Evolutionary conservation across 2,329 filamentous ascomycete species (phyloP).

Genomic region (Fonsecaea pedrosoi): DNA sequence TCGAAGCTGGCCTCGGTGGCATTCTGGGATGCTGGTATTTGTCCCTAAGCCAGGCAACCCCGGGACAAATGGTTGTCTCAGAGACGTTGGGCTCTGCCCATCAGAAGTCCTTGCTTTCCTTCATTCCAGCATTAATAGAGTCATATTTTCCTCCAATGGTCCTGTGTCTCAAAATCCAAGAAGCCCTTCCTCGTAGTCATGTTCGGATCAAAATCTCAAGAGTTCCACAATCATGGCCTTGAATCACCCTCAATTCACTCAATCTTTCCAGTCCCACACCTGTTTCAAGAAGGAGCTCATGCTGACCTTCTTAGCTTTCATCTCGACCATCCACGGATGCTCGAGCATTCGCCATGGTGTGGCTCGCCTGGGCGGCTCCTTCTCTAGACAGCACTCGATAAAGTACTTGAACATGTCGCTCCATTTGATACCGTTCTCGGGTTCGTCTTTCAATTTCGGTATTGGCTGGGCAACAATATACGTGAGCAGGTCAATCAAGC

Average conservation of each 20-base stretch:
- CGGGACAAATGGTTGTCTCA: not conserved
- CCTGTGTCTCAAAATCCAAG: not conserved
- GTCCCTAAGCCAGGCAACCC: not conserved
- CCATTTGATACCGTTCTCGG: conserved; percentile 87
- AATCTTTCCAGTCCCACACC: conserved; percentile 95
- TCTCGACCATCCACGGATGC: conserved; percentile 98
- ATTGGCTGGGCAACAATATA: conserved; percentile 97
- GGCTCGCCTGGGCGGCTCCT: conserved; percentile 83
- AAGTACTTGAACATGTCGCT: conserved; percentile 99
- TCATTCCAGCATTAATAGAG: conserved; percentile 2
- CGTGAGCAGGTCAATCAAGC: conserved; percentile 91
- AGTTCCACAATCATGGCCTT: not conserved
- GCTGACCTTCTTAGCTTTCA: conserved; percentile 94
- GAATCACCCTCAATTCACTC: conserved; percentile 29
- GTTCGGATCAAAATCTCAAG: not conserved
- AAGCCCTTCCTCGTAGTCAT: not conserved
- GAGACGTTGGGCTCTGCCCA: not conserved
- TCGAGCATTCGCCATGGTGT: conserved; percentile 99
- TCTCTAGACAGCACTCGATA: conserved; percentile 98
- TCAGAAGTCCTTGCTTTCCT: not conserved
- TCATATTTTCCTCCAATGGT: not conserved
- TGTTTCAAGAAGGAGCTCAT: conserved; percentile 93
- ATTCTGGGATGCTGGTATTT: not conserved
- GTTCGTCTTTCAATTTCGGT: conserved; percentile 94
- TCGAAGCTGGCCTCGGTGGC: not conserved